Percentiles rank a stretch among this genome's conserved stretches.
Conservation (phyloP, 176 grass and related monocot genomes). For the Paspalum vaginatum region DNA sequence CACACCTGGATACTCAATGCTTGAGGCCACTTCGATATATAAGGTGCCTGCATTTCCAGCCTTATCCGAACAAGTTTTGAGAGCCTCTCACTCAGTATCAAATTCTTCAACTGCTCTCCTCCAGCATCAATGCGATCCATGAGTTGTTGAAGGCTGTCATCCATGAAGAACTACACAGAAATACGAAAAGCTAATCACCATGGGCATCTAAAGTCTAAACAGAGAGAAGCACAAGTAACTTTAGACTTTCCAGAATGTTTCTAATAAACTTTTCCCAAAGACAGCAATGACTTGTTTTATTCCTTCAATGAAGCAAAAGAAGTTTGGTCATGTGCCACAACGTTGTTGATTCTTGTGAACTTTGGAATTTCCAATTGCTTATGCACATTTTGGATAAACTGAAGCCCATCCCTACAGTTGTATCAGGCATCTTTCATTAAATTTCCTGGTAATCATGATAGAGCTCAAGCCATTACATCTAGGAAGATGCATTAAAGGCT, state of each 20-base stretch:
- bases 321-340: background rate
- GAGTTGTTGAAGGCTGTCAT: constrained; percentile 90
- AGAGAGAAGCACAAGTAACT: background rate
- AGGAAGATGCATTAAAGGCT: background rate
- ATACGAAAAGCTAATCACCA: background rate
- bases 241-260: background rate
- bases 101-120: constrained; percentile 67
- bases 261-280: background rate
- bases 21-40: constrained; percentile 96
- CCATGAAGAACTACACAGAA: constrained; percentile 90
- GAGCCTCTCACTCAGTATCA: constrained; percentile 75
- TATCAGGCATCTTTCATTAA: background rate
- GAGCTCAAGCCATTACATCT: background rate
- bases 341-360: background rate
- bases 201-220: background rate
- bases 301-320: background rate
- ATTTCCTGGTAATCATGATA: background rate
- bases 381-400: background rate
- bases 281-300: background rate
- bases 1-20: constrained; percentile 91
- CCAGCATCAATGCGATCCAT: constrained; percentile 79
- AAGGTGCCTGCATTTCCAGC: constrained; percentile 89
- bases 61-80: constrained; percentile 78
- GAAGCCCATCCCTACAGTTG: background rate
- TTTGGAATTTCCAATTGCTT: background rate